Evolutionary conservation across 768 basidiomycete species (phyloP).

Genomic region (Phallus indusiatus): DNA sequence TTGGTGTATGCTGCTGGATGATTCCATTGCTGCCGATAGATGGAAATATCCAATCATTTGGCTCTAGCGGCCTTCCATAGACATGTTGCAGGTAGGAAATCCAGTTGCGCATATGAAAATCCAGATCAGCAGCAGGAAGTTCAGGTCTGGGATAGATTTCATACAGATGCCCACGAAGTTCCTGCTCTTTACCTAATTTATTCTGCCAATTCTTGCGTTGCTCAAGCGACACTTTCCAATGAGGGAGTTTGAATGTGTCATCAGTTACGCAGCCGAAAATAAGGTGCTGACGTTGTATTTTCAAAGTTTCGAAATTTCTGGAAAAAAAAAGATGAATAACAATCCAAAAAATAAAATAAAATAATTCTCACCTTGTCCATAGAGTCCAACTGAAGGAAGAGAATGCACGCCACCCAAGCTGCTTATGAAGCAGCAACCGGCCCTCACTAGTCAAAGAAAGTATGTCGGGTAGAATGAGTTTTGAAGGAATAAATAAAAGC

Average conservation of each 20-base stretch:
- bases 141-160: conserved; percentile 26
- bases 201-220: conserved; percentile 20
- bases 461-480: not conserved
- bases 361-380: conserved; percentile 25
- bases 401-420: conserved; percentile 17
- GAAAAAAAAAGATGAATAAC: not conserved
- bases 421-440: not conserved
- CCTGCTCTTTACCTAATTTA: conserved; percentile 17
- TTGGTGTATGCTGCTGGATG: conserved; percentile 15
- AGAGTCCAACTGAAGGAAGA: conserved; percentile 19
- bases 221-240: conserved; percentile 17
- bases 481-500: not conserved
- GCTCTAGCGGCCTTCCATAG: conserved; percentile 15
- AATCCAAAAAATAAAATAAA: not conserved
- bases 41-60: conserved; percentile 26
- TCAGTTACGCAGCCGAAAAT: not conserved
- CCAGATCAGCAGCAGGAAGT: conserved; percentile 19
- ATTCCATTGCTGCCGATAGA: conserved; percentile 19
- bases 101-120: conserved; percentile 3
- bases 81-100: not conserved
- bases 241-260: not conserved
- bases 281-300: not conserved
- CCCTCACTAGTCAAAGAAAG: not conserved
- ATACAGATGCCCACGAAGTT: conserved; percentile 18
- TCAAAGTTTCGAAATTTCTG: not conserved